Evolutionary conservation across 352 stramenopile genomes (phyloP).

Genomic region (Phytophthora pisi): DNA sequence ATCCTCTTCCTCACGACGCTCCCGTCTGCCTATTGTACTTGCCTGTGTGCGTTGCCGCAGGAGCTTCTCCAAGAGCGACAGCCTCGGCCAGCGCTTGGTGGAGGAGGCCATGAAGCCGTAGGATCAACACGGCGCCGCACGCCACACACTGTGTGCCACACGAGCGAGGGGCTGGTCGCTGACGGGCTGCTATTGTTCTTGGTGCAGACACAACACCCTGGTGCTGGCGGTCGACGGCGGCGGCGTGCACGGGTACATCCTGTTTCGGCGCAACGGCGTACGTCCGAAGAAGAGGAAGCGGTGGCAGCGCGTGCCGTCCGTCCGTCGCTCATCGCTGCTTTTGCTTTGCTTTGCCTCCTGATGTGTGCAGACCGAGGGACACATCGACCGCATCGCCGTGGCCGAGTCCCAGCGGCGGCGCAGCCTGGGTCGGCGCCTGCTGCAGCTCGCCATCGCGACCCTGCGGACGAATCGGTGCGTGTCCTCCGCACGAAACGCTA

Average conservation of each 20-base stretch:
- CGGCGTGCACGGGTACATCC: slow-evolving; percentile 46
- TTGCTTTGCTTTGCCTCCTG: not conserved
- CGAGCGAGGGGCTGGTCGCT: not conserved
- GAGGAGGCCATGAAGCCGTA: slow-evolving; percentile 37
- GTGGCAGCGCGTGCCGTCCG: too few species aligned
- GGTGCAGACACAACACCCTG: slow-evolving; percentile 44
- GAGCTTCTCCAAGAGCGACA: slow-evolving; percentile 52
- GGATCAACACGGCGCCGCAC: not conserved
- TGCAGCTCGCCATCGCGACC: slow-evolving; percentile 39
- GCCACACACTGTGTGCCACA: too few species aligned
- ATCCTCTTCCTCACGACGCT: slow-evolving; percentile 2
- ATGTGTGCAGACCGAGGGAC: slow-evolving; percentile 33
- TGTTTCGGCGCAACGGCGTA: slow-evolving; percentile 50
- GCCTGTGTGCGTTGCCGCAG: slow-evolving; percentile 10
- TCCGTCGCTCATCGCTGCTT: too few species aligned
- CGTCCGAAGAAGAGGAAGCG: slow-evolving; percentile 3
- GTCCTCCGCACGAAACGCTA: not conserved
- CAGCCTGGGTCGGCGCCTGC: slow-evolving; percentile 38
- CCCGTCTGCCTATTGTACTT: slow-evolving; percentile 25
- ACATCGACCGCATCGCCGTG: slow-evolving; percentile 58
- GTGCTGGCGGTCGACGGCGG: slow-evolving; percentile 37
- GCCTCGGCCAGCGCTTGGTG: slow-evolving; percentile 39
- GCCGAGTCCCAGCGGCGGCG: slow-evolving; percentile 34
- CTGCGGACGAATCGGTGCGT: slow-evolving; percentile 38
- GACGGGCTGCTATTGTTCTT: slow-evolving; percentile 5